phyloP scores from a whole-genome alignment of 2,329 filamentous ascomycete genomes.

The Chaetomium olivaceum region DNA sequence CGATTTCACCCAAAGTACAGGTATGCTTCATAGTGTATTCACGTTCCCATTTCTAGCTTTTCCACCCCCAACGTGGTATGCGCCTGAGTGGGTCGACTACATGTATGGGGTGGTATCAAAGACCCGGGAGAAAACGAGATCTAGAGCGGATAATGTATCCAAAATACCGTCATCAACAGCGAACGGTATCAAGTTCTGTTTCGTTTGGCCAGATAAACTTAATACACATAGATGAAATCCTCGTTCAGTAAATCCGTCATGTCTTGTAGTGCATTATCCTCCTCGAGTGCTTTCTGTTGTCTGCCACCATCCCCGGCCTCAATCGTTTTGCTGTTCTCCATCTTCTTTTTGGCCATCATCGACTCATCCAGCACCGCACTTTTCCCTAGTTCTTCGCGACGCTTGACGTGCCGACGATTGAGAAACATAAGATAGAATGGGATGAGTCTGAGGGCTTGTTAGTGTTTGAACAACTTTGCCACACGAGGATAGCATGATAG shows the following conservation, averaged over 20 bases:
- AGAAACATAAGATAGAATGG: conserved; percentile 52
- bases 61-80: too few relatives aligned
- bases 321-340: conserved; percentile 43
- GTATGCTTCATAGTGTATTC: too few relatives aligned
- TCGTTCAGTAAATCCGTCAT: conserved; percentile 60
- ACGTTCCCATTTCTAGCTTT: too few relatives aligned
- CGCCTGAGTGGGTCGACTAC: too few relatives aligned
- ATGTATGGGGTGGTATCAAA: too few relatives aligned
- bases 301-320: conserved; percentile 33
- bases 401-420: conserved; percentile 56
- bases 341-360: conserved; percentile 50
- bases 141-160: too few relatives aligned
- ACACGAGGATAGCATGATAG: background rate
- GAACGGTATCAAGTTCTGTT: background rate
- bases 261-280: conserved; percentile 51
- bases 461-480: background rate
- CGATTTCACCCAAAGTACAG: too few relatives aligned
- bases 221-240: conserved; percentile 60
- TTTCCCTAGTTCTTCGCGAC: conserved; percentile 60
- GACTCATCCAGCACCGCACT: conserved; percentile 59
- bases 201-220: background rate
- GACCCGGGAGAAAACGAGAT: too few relatives aligned
- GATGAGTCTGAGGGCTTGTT: conserved; percentile 32
- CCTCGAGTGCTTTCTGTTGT: conserved; percentile 33
- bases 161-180: too few relatives aligned